These are phyloP conservation scores for Ceratobasidium sp. DNA, from an alignment of 1,284 basidiomycete species.

Conservation along the genomic window DNA sequence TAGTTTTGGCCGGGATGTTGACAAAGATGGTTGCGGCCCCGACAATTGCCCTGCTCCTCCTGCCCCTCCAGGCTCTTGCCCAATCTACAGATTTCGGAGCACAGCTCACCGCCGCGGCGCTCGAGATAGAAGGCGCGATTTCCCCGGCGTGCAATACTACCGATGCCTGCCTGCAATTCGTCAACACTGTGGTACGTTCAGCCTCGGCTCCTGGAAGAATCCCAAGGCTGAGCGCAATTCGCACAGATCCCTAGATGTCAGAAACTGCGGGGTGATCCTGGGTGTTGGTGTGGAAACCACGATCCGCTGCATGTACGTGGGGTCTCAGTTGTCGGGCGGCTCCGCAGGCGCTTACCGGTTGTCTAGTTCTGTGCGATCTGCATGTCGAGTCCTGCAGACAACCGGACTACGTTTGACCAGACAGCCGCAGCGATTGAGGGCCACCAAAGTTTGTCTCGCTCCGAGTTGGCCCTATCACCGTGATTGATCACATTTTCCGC, in stretches of 20 bases:
- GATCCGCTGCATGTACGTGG: conserved; percentile 31
- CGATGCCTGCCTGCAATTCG: not conserved
- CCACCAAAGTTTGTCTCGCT: conserved; percentile 3
- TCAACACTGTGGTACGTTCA: conserved; percentile 18
- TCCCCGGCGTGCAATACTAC: conserved; percentile 9
- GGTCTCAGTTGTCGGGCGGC: not conserved
- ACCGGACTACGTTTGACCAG: conserved; percentile 20
- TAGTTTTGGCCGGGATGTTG: not conserved
- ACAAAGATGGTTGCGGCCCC: not conserved
- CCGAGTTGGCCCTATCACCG: not conserved
- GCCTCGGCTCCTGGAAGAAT: not conserved
- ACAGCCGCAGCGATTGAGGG: conserved; percentile 26
- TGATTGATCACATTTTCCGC: not conserved
- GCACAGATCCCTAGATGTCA: conserved; percentile 35
- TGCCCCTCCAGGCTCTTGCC: conserved; percentile 4
- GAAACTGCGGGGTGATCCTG: conserved; percentile 25
- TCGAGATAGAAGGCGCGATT: conserved; percentile 27
- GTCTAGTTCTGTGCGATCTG: conserved; percentile 33
- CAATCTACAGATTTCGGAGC: conserved; percentile 12
- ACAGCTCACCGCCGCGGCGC: conserved; percentile 21
- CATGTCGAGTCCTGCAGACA: conserved; percentile 33
- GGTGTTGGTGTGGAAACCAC: conserved; percentile 41
- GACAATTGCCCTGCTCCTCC: conserved; percentile 13
- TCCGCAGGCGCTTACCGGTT: not conserved
- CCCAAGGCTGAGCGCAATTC: not conserved